Percentiles rank a stretch among this genome's conserved stretches.
Conservation (phyloP, 148 eudicot genomes). For the Cornus kousa region DNA sequence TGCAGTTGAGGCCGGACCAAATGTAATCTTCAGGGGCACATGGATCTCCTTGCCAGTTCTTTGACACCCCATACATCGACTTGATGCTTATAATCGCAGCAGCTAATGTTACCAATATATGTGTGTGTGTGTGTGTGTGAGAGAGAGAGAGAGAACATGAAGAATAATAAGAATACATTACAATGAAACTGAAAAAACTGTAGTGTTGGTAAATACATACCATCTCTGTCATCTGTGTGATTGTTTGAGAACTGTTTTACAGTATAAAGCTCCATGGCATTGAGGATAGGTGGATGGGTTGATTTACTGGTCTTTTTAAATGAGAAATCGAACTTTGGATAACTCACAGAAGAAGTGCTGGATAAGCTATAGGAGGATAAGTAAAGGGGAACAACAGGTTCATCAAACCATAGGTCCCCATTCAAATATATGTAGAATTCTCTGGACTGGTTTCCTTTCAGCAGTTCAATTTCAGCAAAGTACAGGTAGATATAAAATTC, state of each 20-base stretch:
- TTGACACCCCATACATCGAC: constrained; percentile 14
- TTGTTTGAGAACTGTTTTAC: constrained; percentile 15
- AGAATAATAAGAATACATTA: background rate
- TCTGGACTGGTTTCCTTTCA: constrained; percentile 11
- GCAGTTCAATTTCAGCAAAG: constrained; percentile 24
- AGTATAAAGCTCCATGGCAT: constrained; percentile 22
- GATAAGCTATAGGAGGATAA: constrained; percentile 8
- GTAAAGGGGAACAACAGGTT: constrained; percentile 20
- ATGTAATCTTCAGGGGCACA: constrained; percentile 22
- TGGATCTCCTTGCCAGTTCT: constrained; percentile 38
- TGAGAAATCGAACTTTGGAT: background rate
- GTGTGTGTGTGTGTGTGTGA: rapidly evolving
- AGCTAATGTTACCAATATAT: background rate
- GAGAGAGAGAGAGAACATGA: background rate
- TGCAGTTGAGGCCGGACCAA: constrained; percentile 30
- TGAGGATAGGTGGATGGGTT: constrained; percentile 32
- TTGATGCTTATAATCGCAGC: constrained; percentile 17
- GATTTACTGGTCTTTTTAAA: constrained; percentile 15
- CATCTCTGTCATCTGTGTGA: constrained; percentile 16
- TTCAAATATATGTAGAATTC: constrained; percentile 21
- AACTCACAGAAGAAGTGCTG: background rate
- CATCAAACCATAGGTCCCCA: constrained; percentile 7
- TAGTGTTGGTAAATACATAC: background rate
- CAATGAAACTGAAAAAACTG: background rate
- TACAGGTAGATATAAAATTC: background rate